A percentile compares a stretch with the other conserved stretches of the same genome.
phyloP scores from a whole-genome alignment of 345 rosid species.

The Citrus trifoliata region DNA sequence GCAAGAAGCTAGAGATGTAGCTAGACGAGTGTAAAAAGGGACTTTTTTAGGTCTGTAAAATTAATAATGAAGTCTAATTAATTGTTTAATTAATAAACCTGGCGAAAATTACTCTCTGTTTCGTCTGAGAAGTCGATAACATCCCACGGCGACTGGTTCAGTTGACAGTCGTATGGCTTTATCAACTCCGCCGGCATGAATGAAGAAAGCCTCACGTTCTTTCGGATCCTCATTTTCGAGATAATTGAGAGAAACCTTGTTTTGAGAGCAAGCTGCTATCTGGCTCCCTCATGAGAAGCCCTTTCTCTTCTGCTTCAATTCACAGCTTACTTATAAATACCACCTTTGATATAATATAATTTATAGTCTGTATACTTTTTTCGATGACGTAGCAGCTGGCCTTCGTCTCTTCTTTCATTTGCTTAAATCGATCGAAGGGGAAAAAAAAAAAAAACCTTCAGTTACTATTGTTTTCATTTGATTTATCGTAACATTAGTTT shows the following conservation, averaged over 20 bases:
- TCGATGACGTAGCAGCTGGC: background rate
- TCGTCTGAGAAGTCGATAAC: background rate
- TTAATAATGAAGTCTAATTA: too few relatives aligned
- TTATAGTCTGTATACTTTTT: background rate
- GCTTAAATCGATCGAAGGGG: too few relatives aligned
- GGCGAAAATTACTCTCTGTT: background rate
- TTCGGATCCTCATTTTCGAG: background rate
- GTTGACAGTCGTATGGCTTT: background rate
- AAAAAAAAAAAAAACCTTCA: background rate
- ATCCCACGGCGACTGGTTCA: conserved; percentile 8
- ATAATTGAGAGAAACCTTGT: background rate
- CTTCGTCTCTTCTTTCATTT: background rate
- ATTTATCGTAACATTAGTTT: background rate
- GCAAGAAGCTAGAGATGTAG: background rate
- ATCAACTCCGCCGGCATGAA: background rate
- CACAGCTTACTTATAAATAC: too few relatives aligned
- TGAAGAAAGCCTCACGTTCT: background rate
- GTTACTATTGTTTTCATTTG: background rate
- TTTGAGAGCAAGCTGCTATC: too few relatives aligned
- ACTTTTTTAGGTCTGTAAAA: too few relatives aligned
- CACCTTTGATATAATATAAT: background rate
- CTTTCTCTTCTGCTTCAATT: background rate
- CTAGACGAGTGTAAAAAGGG: too few relatives aligned
- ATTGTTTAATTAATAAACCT: background rate
- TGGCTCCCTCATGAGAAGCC: background rate